Conservation (phyloP, 495 filamentous ascomycete species). For the Tetracladium setigerum region DNA sequence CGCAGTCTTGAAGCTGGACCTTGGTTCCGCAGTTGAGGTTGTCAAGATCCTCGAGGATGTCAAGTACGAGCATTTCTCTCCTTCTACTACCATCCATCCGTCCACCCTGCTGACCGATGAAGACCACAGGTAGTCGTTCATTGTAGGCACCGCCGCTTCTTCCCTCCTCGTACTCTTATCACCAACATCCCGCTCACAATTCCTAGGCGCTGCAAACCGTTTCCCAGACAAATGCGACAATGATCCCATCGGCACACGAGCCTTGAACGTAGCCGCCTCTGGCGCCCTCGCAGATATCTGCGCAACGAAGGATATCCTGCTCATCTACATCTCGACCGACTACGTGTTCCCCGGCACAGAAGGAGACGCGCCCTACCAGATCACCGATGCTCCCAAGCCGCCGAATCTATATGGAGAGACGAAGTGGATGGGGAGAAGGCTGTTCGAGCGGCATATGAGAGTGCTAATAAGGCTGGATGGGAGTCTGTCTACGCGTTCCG, state of each 20-base stretch:
- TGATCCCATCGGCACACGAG: constrained; percentile 67
- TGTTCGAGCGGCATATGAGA: constrained; percentile 51
- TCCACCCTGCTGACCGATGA: constrained; percentile 7
- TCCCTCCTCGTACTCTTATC: background rate
- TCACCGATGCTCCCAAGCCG: constrained; percentile 53
- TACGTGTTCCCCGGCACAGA: constrained; percentile 82
- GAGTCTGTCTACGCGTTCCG: constrained; percentile 75
- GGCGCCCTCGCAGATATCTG: constrained; percentile 58
- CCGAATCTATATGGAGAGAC: constrained; percentile 85
- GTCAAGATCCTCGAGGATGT: constrained; percentile 52
- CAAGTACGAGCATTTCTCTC: constrained; percentile 39
- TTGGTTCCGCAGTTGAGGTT: constrained; percentile 54
- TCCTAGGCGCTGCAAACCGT: constrained; percentile 77
- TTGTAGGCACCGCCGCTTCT: constrained; percentile 45
- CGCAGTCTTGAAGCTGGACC: constrained; percentile 67
- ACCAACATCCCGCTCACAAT: background rate
- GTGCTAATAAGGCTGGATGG: constrained; percentile 39
- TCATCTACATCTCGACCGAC: constrained; percentile 93
- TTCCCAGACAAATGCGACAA: constrained; percentile 79
- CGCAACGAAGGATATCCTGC: constrained; percentile 51
- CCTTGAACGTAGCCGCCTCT: constrained; percentile 69
- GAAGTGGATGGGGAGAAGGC: constrained; percentile 80
- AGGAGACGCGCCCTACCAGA: constrained; percentile 81
- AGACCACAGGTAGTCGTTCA: constrained; percentile 82
- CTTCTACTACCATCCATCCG: constrained; percentile 1